These are phyloP conservation scores for Sugiyamaella floridensis DNA, from an alignment of 805 yeast genomes.

Conservation along the genomic window DNA sequence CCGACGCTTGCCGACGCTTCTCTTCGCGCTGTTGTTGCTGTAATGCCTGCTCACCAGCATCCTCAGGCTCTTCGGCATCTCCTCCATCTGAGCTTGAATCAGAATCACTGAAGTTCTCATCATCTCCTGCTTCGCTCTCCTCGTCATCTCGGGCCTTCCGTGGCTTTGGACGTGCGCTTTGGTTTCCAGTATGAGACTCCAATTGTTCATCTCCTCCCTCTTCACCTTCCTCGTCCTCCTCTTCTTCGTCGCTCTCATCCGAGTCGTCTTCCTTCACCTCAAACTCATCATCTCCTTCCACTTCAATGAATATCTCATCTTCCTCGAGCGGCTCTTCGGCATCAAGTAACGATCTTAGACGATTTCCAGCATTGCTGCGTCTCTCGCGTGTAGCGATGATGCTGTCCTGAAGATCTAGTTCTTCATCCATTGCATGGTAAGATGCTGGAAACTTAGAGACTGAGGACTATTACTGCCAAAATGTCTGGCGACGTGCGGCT, in stretches of 20 bases:
- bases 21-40: slow-evolving; percentile 36
- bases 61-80: slow-evolving; percentile 50
- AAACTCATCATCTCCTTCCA: slow-evolving; percentile 36
- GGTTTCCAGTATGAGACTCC: slow-evolving; percentile 16
- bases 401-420: slow-evolving; percentile 39
- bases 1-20: slow-evolving; percentile 21
- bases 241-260: slow-evolving; percentile 20
- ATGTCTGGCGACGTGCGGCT: neutral
- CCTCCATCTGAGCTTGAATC: slow-evolving; percentile 37
- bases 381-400: slow-evolving; percentile 69
- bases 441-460: neutral
- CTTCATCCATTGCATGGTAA: slow-evolving; percentile 2
- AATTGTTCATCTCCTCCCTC: slow-evolving; percentile 19
- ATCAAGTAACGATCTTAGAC: slow-evolving; percentile 64
- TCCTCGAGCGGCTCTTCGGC: slow-evolving; percentile 55
- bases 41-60: slow-evolving; percentile 62
- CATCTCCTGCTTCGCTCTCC: slow-evolving; percentile 20
- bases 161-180: slow-evolving; percentile 1
- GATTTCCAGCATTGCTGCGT: slow-evolving; percentile 86
- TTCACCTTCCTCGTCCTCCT: slow-evolving; percentile 21
- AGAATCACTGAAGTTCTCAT: slow-evolving; percentile 43
- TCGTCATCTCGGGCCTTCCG: slow-evolving; percentile 17
- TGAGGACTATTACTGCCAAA: neutral
- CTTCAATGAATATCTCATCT: slow-evolving; percentile 57
- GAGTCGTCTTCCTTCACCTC: slow-evolving; percentile 32